Conservation (phyloP, 371 early-diverging fungal genomes). For the Lichtheimia hyalospora region DNA sequence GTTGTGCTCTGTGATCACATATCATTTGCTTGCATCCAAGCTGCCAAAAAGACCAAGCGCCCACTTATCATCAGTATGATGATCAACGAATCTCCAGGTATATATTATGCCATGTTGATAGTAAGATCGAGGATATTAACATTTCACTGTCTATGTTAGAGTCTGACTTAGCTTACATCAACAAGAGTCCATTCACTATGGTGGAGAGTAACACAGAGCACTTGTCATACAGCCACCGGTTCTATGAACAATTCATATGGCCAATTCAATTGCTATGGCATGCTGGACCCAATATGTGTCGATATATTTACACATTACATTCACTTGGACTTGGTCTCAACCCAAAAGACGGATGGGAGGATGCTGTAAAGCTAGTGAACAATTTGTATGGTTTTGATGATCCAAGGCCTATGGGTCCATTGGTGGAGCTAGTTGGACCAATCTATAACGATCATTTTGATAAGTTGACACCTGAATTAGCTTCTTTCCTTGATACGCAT, state of each 20-base stretch:
- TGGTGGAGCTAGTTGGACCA: slow-evolving; percentile 36
- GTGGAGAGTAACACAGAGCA: slow-evolving; percentile 14
- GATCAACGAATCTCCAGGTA: slow-evolving; percentile 10
- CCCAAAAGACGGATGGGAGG: background rate
- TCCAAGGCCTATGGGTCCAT: slow-evolving; percentile 29
- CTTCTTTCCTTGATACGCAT: slow-evolving; percentile 20
- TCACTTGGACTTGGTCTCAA: too few relatives aligned
- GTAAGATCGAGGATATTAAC: background rate
- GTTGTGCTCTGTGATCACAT: slow-evolving; percentile 15
- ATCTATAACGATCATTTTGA: slow-evolving; percentile 19
- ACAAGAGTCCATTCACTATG: slow-evolving; percentile 5
- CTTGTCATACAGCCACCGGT: slow-evolving; percentile 11
- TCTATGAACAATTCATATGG: slow-evolving; percentile 14
- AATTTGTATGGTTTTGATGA: slow-evolving; percentile 22
- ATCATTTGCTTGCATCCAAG: slow-evolving; percentile 9
- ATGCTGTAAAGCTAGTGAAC: slow-evolving; percentile 23
- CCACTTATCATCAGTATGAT: slow-evolving; percentile 10
- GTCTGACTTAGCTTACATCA: slow-evolving; percentile 25
- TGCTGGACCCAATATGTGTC: background rate
- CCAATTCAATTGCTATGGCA: slow-evolving; percentile 2
- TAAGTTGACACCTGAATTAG: slow-evolving; percentile 14
- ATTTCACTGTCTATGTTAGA: background rate
- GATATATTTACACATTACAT: background rate
- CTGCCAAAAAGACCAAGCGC: slow-evolving; percentile 2
- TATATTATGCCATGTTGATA: background rate